These are phyloP conservation scores for Rhazya stricta DNA, from an alignment of 257 asterid species.

Conservation along the genomic window DNA sequence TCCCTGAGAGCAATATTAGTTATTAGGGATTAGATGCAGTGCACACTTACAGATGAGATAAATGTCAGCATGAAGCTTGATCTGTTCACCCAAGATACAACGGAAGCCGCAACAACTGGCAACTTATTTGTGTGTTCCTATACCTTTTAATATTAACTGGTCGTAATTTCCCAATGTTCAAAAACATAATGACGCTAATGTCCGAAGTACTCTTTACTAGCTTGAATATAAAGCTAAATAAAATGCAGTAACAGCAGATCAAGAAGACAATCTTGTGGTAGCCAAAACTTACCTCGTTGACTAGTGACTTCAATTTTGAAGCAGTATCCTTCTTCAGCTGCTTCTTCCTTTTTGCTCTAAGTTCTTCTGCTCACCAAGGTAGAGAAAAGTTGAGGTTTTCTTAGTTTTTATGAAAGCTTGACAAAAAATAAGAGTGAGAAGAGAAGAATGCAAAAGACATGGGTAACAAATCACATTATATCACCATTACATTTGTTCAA, in stretches of 20 bases:
- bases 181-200: neutral
- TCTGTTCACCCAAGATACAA: neutral
- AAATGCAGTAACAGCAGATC: neutral
- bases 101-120: neutral
- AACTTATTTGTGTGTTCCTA: neutral
- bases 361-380: slow-evolving; percentile 66
- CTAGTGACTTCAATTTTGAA: slow-evolving; percentile 71
- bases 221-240: neutral
- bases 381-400: slow-evolving; percentile 4
- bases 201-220: neutral
- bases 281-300: slow-evolving; percentile 57
- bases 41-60: neutral
- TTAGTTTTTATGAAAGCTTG: neutral
- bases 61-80: neutral
- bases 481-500: neutral
- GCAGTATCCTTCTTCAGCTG: slow-evolving; percentile 87
- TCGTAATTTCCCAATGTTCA: neutral
- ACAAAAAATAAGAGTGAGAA: neutral
- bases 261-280: neutral
- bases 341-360: slow-evolving; percentile 84
- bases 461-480: slow-evolving; percentile 1
- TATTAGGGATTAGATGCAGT: neutral
- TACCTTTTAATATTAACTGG: neutral
- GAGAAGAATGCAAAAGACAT: neutral
- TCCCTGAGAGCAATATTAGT: neutral